phyloP scores from a whole-genome alignment of 1,284 basidiomycete genomes.

The Tilletia indica region DNA sequence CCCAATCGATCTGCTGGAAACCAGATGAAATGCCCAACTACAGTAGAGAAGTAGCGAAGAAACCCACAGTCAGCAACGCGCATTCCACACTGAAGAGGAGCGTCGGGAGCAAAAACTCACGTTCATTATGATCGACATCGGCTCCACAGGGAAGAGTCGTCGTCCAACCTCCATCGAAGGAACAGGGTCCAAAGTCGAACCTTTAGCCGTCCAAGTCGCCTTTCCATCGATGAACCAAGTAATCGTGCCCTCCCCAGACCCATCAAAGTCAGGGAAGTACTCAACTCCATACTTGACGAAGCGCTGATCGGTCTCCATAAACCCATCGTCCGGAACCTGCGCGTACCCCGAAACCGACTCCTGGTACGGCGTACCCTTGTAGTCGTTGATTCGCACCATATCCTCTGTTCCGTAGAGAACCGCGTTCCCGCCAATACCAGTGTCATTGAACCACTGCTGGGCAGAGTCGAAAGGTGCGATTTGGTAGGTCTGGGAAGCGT shows the following conservation, averaged over 20 bases:
- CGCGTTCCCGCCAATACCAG: conserved; percentile 21
- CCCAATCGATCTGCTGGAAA: conserved; percentile 47
- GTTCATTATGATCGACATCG: conserved; percentile 50
- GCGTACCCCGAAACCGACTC: conserved; percentile 53
- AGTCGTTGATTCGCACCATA: conserved; percentile 45
- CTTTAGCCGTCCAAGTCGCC: conserved; percentile 47
- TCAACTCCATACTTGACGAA: conserved; percentile 51
- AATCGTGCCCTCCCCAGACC: conserved; percentile 40
- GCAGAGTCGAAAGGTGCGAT: conserved; percentile 52
- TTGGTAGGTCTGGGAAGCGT: conserved; percentile 54
- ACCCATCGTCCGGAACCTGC: conserved; percentile 42
- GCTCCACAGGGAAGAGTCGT: conserved; percentile 48
- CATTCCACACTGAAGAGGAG: neutral
- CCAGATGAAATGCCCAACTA: conserved; percentile 42
- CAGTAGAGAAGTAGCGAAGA: neutral
- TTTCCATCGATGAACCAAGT: conserved; percentile 53
- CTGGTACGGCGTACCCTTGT: conserved; percentile 50
- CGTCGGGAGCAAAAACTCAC: conserved; percentile 18
- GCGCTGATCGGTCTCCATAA: conserved; percentile 29
- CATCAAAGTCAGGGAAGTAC: conserved; percentile 49
- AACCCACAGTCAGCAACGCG: neutral
- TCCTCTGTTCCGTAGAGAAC: conserved; percentile 36
- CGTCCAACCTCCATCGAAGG: conserved; percentile 36
- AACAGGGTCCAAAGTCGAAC: conserved; percentile 31
- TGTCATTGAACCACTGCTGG: conserved; percentile 44